Evolutionary conservation across 2,329 filamentous ascomycete species (phyloP).

Genomic region (Hymenoscyphus linearis): DNA sequence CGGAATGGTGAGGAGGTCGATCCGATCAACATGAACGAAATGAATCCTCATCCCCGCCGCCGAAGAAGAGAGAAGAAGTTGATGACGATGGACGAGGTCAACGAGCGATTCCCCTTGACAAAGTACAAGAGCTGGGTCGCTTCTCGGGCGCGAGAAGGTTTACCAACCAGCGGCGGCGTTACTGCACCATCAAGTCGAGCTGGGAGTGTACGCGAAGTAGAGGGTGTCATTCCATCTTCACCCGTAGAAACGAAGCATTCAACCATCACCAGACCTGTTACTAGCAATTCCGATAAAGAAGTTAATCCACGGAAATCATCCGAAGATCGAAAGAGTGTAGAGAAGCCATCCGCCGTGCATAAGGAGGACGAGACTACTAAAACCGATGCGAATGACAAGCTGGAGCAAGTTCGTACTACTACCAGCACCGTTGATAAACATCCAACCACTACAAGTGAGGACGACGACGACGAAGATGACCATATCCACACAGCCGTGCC

Average conservation of each 20-base stretch:
- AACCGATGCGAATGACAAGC: slow-evolving; percentile 21
- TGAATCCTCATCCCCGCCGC: slow-evolving; percentile 74
- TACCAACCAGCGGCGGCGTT: slow-evolving; percentile 81
- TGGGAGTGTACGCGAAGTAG: slow-evolving; percentile 64
- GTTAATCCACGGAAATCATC: slow-evolving; percentile 12
- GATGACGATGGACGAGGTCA: slow-evolving; percentile 99
- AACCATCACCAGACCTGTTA: slow-evolving; percentile 19
- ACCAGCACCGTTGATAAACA: slow-evolving; percentile 34
- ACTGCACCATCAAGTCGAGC: slow-evolving; percentile 67
- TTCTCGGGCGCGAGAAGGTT: slow-evolving; percentile 72
- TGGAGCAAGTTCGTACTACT: slow-evolving; percentile 28
- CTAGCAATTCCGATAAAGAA: slow-evolving; percentile 19
- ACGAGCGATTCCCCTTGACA: slow-evolving; percentile 89
- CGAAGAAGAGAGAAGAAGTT: slow-evolving; percentile 93
- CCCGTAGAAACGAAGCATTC: slow-evolving; percentile 35
- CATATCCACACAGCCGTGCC: slow-evolving; percentile 79
- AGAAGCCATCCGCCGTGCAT: slow-evolving; percentile 19
- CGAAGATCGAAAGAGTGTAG: slow-evolving; percentile 18
- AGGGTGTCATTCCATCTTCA: slow-evolving; percentile 45
- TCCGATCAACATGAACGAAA: slow-evolving; percentile 78
- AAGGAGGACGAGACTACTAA: slow-evolving; percentile 19
- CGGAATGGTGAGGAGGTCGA: slow-evolving; percentile 76
- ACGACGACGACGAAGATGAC: slow-evolving; percentile 61
- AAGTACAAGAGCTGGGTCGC: slow-evolving; percentile 97
- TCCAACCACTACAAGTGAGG: slow-evolving; percentile 36